phyloP scores from a whole-genome alignment of 805 yeast genomes.

The Hanseniaspora thailandica region DNA sequence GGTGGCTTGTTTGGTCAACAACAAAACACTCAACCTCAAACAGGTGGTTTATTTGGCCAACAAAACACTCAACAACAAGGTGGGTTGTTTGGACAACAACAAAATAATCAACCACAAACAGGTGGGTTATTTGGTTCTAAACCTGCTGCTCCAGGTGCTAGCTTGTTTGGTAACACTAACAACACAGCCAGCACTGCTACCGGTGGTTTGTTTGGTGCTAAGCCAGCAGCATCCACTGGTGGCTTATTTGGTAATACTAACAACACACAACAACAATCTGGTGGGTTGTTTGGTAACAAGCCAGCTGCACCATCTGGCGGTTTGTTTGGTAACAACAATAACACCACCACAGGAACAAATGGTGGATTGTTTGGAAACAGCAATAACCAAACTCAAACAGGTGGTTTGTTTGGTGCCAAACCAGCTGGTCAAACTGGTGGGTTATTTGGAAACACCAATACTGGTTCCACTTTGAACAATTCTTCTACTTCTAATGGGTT shows the following conservation, averaged over 20 bases:
- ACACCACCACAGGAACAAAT: conserved; percentile 16
- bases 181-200: conserved; percentile 2
- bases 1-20: conserved; percentile 37
- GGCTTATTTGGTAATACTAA: conserved; percentile 30
- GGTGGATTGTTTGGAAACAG: conserved; percentile 23
- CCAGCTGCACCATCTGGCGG: conserved; percentile 22
- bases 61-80: conserved; percentile 19
- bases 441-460: conserved; percentile 31
- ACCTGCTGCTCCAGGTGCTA: conserved; percentile 14
- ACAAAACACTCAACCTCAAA: conserved; percentile 21
- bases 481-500: conserved; percentile 21
- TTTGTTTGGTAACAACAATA: no score
- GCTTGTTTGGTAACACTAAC: conserved; percentile 20
- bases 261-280: conserved; percentile 17
- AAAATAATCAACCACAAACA: conserved; percentile 20
- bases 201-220: conserved; percentile 27
- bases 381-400: conserved; percentile 16
- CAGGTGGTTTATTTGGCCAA: conserved; percentile 31
- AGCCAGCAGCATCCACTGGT: conserved; percentile 23
- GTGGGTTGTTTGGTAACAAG: conserved; percentile 34
- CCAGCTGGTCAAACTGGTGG: conserved; percentile 28
- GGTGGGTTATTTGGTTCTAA: conserved; percentile 36
- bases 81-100: conserved; percentile 31
- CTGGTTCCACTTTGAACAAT: conserved; percentile 25
- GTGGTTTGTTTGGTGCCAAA: conserved; percentile 23